Conservation (phyloP, 2,329 filamentous ascomycete species). For the Lachnellula occidentalis region DNA sequence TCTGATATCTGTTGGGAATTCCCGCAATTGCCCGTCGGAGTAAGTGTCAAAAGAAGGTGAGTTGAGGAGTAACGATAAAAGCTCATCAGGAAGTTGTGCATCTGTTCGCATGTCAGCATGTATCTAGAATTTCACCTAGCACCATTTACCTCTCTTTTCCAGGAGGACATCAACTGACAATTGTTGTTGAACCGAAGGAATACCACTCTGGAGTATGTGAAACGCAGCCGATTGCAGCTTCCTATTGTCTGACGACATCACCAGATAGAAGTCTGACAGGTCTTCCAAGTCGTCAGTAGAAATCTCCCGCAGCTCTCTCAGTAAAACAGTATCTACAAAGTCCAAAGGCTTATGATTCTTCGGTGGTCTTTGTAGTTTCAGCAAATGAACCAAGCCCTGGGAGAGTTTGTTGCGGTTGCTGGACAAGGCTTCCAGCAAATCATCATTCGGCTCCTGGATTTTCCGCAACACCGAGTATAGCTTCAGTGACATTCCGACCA, state of each 20-base stretch:
- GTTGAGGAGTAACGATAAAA: conserved; percentile 77
- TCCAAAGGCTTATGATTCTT: conserved; percentile 58
- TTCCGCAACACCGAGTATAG: conserved; percentile 59
- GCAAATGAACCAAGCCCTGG: conserved; percentile 54
- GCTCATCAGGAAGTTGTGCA: conserved; percentile 73
- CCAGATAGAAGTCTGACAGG: conserved; percentile 63
- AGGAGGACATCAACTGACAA: conserved; percentile 72
- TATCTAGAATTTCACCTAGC: neutral
- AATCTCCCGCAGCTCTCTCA: conserved; percentile 61
- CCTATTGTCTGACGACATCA: conserved; percentile 70
- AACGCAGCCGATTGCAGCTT: conserved; percentile 78
- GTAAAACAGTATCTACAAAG: conserved; percentile 70
- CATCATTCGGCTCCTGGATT: conserved; percentile 74
- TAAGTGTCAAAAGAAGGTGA: conserved; percentile 66
- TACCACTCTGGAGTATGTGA: conserved; percentile 70
- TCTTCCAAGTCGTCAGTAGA: conserved; percentile 57
- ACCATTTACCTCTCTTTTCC: conserved; percentile 53
- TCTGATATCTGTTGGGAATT: conserved; percentile 65
- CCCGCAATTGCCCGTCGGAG: conserved; percentile 57
- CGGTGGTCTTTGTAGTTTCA: conserved; percentile 47
- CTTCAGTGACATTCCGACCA: conserved; percentile 67
- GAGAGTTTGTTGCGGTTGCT: conserved; percentile 53
- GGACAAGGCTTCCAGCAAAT: conserved; percentile 69
- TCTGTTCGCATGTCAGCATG: conserved; percentile 32
- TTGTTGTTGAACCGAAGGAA: conserved; percentile 74